Evolutionary conservation across 352 stramenopile genomes (phyloP).

Genomic region (Pythium utonaiense): DNA sequence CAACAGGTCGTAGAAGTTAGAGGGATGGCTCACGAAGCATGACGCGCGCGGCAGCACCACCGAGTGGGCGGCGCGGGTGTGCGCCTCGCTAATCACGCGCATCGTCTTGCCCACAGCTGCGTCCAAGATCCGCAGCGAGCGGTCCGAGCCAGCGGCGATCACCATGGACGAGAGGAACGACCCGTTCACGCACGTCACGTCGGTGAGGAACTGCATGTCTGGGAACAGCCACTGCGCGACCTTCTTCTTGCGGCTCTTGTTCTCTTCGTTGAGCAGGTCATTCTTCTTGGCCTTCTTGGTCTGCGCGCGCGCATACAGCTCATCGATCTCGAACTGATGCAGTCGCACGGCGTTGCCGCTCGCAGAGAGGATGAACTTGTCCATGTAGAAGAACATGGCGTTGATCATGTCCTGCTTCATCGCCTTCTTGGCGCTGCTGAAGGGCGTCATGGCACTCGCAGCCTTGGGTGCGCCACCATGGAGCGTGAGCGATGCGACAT

Average conservation of each 20-base stretch:
- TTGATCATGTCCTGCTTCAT: slow-evolving; percentile 58
- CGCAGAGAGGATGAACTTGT: slow-evolving; percentile 80
- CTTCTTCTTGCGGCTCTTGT: slow-evolving; percentile 65
- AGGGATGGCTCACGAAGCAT: slow-evolving; percentile 59
- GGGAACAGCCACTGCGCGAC: slow-evolving; percentile 57
- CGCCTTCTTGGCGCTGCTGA: slow-evolving; percentile 45
- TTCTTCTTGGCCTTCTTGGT: slow-evolving; percentile 40
- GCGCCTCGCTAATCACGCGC: slow-evolving; percentile 60
- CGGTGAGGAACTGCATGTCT: slow-evolving; percentile 67
- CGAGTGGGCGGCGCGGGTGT: slow-evolving; percentile 60
- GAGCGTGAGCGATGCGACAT: slow-evolving; percentile 56
- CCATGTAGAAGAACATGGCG: slow-evolving; percentile 85
- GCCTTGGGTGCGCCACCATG: slow-evolving; percentile 38
- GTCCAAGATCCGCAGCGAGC: slow-evolving; percentile 74
- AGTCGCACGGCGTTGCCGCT: slow-evolving; percentile 60
- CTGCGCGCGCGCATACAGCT: slow-evolving; percentile 41
- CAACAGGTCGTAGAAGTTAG: slow-evolving; percentile 84
- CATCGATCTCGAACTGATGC: slow-evolving; percentile 74
- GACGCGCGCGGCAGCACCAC: slow-evolving; percentile 63
- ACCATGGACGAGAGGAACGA: slow-evolving; percentile 78
- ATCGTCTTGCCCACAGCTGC: slow-evolving; percentile 46
- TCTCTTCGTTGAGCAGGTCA: slow-evolving; percentile 37
- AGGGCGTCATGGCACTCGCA: slow-evolving; percentile 20
- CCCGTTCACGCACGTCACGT: slow-evolving; percentile 71
- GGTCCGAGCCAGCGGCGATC: slow-evolving; percentile 69